Evolutionary conservation across 1,139 yeast genomes (phyloP), one percentile per base, ranked within the genome.

Genomic region (Nakaseomyces uthaithaninus): DNA sequence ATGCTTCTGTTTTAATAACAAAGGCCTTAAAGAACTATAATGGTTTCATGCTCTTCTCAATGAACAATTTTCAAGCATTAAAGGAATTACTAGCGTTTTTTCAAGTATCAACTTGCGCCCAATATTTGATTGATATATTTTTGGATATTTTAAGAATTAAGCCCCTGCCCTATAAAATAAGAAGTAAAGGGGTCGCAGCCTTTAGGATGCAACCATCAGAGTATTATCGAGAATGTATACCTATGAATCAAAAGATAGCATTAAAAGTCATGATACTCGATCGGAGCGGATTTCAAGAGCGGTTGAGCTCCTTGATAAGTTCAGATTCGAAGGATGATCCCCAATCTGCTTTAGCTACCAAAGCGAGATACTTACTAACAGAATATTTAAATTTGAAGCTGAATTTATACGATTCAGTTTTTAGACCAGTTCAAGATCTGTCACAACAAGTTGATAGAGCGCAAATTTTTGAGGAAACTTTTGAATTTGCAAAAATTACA

Each of bases 41-140:
- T 15, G 98, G 98, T 0, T 57, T 87, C 10, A 71, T 82, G 48
- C 74, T 82, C 7, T 74, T 80, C 50, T 71, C 85, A 0, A 68
- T 74, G 42, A 68, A 79, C 49, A 62, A 75, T 44, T 81, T 77
- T 50, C 68, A 68, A 40, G 72, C 81, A 23, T 53, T 91, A 15
- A 65, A 64, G 34, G 76, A 77, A 42, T 64, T 91, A 27, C 64
- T 89, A 2, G 65, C 71, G 28, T 80, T 89, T 54, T 63, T 89
- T 41, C 67, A 68, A 22, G 75, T 78, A 41, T 81, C 82, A 0
- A 68, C 74, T 17, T 66, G 84, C 12, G 73, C 89, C 19, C 82
- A 75, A 26, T 72, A 75, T 27, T 60, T 87, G 4, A 65, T 87
- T 51, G 94, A 87, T 54, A 67, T 87, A 4, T 66, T 89, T 30